Evolutionary conservation across 345 rosid genomes (phyloP).

Genomic region (Eutrema heterophyllum): DNA sequence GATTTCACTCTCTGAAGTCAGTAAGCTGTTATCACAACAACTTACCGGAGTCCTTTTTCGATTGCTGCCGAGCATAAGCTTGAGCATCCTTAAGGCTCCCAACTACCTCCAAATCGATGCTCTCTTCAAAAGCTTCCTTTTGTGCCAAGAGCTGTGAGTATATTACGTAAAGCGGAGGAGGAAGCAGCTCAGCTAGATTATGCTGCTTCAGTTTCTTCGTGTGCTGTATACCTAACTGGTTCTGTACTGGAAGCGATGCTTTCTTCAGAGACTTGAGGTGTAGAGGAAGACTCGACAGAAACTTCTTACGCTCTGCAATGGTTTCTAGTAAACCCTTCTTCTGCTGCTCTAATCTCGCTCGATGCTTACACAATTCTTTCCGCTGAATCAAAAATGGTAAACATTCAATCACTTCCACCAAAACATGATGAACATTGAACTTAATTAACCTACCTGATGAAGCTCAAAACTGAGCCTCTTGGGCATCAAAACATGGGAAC

Average conservation of each 20-base stretch:
- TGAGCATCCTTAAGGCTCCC: constrained; percentile 93
- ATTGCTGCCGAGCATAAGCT: constrained; percentile 75
- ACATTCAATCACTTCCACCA: background rate
- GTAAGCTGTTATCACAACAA: background rate
- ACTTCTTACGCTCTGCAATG: constrained; percentile 83
- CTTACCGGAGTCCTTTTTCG: constrained; percentile 65
- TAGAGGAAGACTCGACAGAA: constrained; percentile 76
- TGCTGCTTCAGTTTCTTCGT: constrained; percentile 87
- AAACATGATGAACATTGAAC: background rate
- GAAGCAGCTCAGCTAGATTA: constrained; percentile 77
- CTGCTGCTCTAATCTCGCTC: constrained; percentile 59
- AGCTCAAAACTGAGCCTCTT: constrained; percentile 84
- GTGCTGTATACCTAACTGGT: constrained; percentile 67
- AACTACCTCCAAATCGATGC: constrained; percentile 63
- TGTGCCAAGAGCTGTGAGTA: constrained; percentile 84
- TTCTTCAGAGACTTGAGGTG: constrained; percentile 93
- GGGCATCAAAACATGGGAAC: constrained; percentile 74
- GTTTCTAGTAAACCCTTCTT: constrained; percentile 71
- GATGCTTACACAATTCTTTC: constrained; percentile 77
- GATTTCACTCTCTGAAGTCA: background rate
- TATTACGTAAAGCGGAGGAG: constrained; percentile 84
- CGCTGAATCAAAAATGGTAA: constrained; percentile 41
- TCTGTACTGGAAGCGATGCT: constrained; percentile 90
- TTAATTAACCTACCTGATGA: constrained; percentile 51
- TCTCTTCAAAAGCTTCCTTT: constrained; percentile 88